A percentile compares a stretch with the other conserved stretches of the same genome.
These are phyloP conservation scores for Macrophomina phaseolina DNA, from an alignment of 2,329 filamentous ascomycete genomes.

Conservation along the genomic window DNA sequence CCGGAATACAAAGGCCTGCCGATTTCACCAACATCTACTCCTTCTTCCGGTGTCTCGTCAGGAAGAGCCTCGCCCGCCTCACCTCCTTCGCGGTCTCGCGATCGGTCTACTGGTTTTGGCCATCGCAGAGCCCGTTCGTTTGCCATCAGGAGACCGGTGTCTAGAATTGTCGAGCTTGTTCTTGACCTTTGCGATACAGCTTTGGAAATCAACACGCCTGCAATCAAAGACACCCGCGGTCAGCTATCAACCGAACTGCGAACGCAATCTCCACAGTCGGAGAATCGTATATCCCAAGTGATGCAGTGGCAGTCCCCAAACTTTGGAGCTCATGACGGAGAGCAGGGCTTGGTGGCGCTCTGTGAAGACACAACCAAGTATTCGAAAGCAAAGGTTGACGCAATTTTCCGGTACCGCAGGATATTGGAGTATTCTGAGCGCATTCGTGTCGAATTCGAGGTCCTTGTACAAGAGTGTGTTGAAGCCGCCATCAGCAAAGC, in stretches of 20 bases:
- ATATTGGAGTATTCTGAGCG: constrained; percentile 97
- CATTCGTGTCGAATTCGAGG: constrained; percentile 90
- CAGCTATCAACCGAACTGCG: constrained; percentile 77
- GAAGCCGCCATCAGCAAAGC: constrained; percentile 90
- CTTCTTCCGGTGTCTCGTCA: constrained; percentile 72
- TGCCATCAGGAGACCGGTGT: constrained; percentile 85
- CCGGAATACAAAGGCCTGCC: constrained; percentile 87
- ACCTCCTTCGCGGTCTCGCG: constrained; percentile 68
- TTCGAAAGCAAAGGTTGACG: constrained; percentile 88
- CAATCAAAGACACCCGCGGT: constrained; percentile 81
- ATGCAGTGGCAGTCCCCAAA: constrained; percentile 96
- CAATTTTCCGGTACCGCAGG: constrained; percentile 85
- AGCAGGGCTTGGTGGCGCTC: constrained; percentile 85
- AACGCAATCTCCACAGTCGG: constrained; percentile 94
- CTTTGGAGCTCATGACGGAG: constrained; percentile 84
- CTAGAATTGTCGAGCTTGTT: constrained; percentile 91
- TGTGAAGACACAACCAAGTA: constrained; percentile 88
- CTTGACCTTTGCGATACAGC: constrained; percentile 96
- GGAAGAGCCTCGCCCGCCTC: constrained; percentile 73
- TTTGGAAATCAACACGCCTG: constrained; percentile 90
- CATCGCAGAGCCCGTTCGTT: constrained; percentile 86
- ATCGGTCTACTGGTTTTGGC: constrained; percentile 72
- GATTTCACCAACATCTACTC: constrained; percentile 74
- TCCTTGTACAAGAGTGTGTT: constrained; percentile 94
- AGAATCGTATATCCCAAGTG: constrained; percentile 92